phyloP scores from a whole-genome alignment of 768 basidiomycete species.

The Cystobasidiopsis lactophilus region DNA sequence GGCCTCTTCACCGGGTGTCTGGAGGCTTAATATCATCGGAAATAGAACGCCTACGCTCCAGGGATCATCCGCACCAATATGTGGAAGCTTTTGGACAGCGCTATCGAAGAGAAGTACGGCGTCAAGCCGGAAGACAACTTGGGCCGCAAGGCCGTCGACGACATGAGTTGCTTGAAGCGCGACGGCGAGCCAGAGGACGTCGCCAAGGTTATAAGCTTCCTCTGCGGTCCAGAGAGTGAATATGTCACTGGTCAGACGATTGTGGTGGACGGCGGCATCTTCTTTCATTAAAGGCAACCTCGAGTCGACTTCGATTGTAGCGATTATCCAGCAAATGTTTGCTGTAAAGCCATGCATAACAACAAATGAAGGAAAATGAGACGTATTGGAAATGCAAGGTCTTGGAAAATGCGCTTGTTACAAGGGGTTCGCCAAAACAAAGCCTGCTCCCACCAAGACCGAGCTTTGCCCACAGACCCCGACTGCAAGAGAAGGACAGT shows the following conservation, averaged over 20 bases:
- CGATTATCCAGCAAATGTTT: too few relatives aligned
- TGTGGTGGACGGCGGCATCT: background rate
- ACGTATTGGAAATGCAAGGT: too few relatives aligned
- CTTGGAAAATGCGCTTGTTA: too few relatives aligned
- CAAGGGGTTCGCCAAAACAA: too few relatives aligned
- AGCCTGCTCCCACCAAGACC: too few relatives aligned
- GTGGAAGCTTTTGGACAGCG: background rate
- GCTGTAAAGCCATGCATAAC: too few relatives aligned
- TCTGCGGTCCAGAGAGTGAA: slow-evolving; percentile 8
- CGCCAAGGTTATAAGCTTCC: slow-evolving; percentile 10
- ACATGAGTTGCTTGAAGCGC: background rate
- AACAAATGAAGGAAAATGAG: too few relatives aligned
- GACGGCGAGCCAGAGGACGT: slow-evolving; percentile 3
- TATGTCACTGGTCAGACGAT: slow-evolving; percentile 10
- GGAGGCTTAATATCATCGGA: background rate
- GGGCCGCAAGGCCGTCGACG: background rate
- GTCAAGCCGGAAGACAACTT: background rate
- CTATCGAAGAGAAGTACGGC: background rate
- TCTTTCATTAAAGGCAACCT: too few relatives aligned
- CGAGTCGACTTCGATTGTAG: too few relatives aligned
- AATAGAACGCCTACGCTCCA: background rate
- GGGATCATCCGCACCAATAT: background rate
- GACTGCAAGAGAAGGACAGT: too few relatives aligned
- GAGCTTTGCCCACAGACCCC: too few relatives aligned
- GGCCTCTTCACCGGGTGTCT: background rate